These are phyloP conservation scores for Tympanopsis confertula DNA, from an alignment of 2,329 filamentous ascomycete genomes.

Conservation along the genomic window DNA sequence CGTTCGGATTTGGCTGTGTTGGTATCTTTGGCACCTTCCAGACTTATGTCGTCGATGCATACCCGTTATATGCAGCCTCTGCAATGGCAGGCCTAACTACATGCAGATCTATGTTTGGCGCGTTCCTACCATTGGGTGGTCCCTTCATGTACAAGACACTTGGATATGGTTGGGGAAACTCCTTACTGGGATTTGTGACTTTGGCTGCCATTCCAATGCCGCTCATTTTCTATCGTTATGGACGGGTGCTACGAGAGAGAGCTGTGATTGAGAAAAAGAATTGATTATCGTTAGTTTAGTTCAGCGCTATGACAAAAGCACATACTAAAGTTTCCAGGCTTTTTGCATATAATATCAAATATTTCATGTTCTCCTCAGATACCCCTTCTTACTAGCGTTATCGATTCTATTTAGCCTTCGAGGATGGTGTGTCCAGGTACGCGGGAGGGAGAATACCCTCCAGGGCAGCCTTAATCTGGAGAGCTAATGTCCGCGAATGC, in stretches of 20 bases:
- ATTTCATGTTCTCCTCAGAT: too few species aligned
- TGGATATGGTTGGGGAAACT: constrained; percentile 34
- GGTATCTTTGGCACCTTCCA: constrained; percentile 31
- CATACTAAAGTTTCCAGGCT: too few species aligned
- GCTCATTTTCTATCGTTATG: constrained; percentile 29
- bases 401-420: too few species aligned
- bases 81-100: constrained; percentile 31
- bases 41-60: constrained; percentile 33
- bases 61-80: constrained; percentile 29
- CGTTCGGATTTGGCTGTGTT: constrained; percentile 24
- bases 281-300: too few species aligned
- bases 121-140: constrained; percentile 38
- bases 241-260: constrained; percentile 27
- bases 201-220: constrained; percentile 34
- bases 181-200: constrained; percentile 35
- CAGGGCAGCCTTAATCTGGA: constrained; percentile 21
- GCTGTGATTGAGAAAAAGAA: constrained; percentile 21
- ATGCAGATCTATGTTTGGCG: constrained; percentile 33
- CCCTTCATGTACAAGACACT: constrained; percentile 28
- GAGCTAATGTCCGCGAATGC: constrained; percentile 15
- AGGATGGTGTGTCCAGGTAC: constrained; percentile 9
- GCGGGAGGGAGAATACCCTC: constrained; percentile 20
- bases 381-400: too few species aligned
- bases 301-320: too few species aligned
- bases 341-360: too few species aligned